Evolutionary conservation across 306 rosid genomes (phyloP), one percentile per base, ranked within the genome.

Genomic region (Prunus dulcis): DNA sequence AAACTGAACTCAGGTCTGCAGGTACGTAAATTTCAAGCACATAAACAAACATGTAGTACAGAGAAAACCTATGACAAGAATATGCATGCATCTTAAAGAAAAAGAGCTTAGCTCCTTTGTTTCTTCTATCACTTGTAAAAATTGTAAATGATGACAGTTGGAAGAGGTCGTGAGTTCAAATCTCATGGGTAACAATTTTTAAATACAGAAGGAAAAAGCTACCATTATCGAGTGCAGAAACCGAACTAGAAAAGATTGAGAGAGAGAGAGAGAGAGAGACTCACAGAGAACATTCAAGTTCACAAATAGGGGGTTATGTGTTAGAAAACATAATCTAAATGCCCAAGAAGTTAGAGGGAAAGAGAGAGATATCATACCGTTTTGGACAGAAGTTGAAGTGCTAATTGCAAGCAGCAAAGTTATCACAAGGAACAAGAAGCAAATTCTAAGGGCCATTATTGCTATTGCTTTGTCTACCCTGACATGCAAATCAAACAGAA

Each of bases 301-400:
- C 12, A 53, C 64, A 52, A 14, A 69, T 30, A 52, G 22, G 30
- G 64, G 22, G 46, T 50, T 17, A 18, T 41, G 25, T 5, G 25
- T 30, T n/a, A 51, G 61, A 19, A 27, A 30, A 28, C 18, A 30
- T 18, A 32, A 70, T 18, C 63, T 12, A 28, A 70, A n/a, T 10
- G 5, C n/a, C 6, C 68, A 73, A 56, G 43, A 58, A 58, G 55
- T 43, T 72, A 72, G 58, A 62, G 6, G 57, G 57, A 27, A 43
- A 51, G 49, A 27, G 50, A 57, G 53, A 55, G 63, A 78, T 55
- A 71, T 12, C 81, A 34, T 89, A 86, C 86, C 19, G 18, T 64
- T 14, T 2, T 60, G 64, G 32, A 13, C 15, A 23, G 9, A 60
- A 23, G 38, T 32, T 5, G 34, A 23, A 25, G 64, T 5, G 18